phyloP scores from a whole-genome alignment of 2,329 filamentous ascomycete genomes.

The Pseudogymnoascus sp. region DNA sequence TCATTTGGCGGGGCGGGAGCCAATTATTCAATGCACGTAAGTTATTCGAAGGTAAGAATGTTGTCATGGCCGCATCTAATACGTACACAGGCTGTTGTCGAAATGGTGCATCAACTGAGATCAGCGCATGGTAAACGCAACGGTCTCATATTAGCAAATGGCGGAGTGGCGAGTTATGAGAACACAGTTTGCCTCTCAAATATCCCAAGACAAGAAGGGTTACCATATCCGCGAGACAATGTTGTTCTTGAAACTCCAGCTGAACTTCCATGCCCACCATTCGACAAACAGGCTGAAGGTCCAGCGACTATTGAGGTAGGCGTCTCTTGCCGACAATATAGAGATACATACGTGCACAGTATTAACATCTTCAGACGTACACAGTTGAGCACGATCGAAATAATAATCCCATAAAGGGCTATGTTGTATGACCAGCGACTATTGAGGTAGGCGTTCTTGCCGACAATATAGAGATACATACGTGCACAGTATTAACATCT shows the following conservation, averaged over 20 bases:
- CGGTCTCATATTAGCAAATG: slow-evolving; percentile 56
- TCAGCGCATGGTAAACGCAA: slow-evolving; percentile 33
- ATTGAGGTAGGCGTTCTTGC: slow-evolving; percentile 40
- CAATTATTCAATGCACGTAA: slow-evolving; percentile 61
- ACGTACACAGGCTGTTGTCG: slow-evolving; percentile 37
- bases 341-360: not conserved
- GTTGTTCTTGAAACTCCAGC: slow-evolving; percentile 34
- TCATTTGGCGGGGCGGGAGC: slow-evolving; percentile 64
- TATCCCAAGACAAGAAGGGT: slow-evolving; percentile 28
- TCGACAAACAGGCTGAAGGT: slow-evolving; percentile 38
- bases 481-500: not conserved
- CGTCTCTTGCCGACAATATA: slow-evolving; percentile 6
- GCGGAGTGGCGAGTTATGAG: slow-evolving; percentile 57
- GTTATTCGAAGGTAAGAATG: slow-evolving; percentile 14
- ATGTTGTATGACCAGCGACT: slow-evolving; percentile 45
- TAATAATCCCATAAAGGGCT: slow-evolving; percentile 38
- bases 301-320: slow-evolving; percentile 45
- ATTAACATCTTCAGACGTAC: slow-evolving; percentile 40
- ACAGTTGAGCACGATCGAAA: slow-evolving; percentile 49
- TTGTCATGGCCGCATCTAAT: not conserved
- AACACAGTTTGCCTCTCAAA: slow-evolving; percentile 51
- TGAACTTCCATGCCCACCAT: slow-evolving; percentile 32
- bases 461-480: not conserved
- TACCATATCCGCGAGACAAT: slow-evolving; percentile 38
- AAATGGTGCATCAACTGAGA: slow-evolving; percentile 47